Evolutionary conservation across 2,329 filamentous ascomycete species (phyloP).

Genomic region (Fusarium robinianum): DNA sequence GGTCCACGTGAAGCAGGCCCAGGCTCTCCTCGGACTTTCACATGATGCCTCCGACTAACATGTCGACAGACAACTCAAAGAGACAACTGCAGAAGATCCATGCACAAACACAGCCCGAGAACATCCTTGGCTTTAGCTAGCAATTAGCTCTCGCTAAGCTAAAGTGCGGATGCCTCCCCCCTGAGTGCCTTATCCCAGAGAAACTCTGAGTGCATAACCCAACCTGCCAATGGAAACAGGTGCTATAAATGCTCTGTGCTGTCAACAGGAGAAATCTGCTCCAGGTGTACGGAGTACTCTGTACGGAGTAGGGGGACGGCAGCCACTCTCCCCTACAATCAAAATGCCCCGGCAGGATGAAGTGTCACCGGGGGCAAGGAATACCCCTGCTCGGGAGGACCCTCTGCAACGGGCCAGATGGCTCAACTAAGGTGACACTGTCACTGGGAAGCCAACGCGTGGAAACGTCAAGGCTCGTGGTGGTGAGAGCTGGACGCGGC

Average conservation of each 20-base stretch:
- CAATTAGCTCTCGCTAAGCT: slow-evolving; percentile 9
- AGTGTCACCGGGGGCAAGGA: slow-evolving; percentile 27
- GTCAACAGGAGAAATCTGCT: neutral
- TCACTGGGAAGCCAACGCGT: too few relatives aligned
- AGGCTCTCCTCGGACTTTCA: too few relatives aligned
- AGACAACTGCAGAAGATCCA: slow-evolving; percentile 20
- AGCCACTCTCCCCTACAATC: slow-evolving; percentile 27
- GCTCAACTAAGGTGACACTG: too few relatives aligned
- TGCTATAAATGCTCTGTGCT: slow-evolving; percentile 6
- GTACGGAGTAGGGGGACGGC: slow-evolving; percentile 3
- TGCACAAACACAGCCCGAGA: too few relatives aligned
- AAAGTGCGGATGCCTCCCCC: too few relatives aligned
- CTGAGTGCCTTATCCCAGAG: too few relatives aligned
- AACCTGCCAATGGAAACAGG: slow-evolving; percentile 22
- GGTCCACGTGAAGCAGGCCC: too few relatives aligned
- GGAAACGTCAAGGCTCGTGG: too few relatives aligned
- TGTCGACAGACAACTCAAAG: too few relatives aligned
- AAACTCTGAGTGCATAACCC: slow-evolving; percentile 16
- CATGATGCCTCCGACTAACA: too few relatives aligned
- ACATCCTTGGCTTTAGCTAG: too few relatives aligned
- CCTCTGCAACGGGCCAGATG: slow-evolving; percentile 31
- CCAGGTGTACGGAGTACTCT: slow-evolving; percentile 2
- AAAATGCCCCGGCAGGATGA: slow-evolving; percentile 22
- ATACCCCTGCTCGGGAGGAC: slow-evolving; percentile 23
- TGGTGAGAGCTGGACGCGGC: too few relatives aligned